Evolutionary conservation across 306 rosid genomes (phyloP), one percentile per base, ranked within the genome.

Genomic region (Medicago arabica): DNA sequence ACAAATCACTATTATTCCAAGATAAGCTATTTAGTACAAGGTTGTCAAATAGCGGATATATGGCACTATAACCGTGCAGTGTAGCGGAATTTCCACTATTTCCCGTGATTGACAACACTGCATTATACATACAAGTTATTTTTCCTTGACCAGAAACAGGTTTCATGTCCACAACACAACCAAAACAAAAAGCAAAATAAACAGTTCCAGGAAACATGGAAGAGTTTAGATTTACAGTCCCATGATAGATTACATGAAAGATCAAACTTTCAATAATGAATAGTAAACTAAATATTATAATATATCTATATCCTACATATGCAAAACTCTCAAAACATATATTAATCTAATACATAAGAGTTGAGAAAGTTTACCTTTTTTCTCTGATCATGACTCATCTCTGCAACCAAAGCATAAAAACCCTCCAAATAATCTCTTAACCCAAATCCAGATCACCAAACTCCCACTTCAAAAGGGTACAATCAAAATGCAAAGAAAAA

Each of bases 381-480:
- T 71, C 92, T 89, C 55, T 89, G 97, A 86, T 92, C 99, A 73
- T 87, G 85, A 85, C 81, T 90, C 99, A 90, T 92, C 89, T 80
- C 80, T 66, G 70, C 75, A 83, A 75, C 75, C 62, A 71, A 86
- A 88, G 86, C 92, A 89, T 88, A 72, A 78, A 82, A 84, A 72
- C 23, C 64, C 78, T 68, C 59, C 55, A 43, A 76, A 63, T 78
- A 61, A 75, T 79, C 58, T 66, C 72, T 71, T 58, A 75, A 78
- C 70, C 61, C 75, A 84, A 86, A 69, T 62, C 73, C 86, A 75
- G 83, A 92, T 86, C 86, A 85, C 76, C 78, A 71, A 80, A 86
- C 81, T 58, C 75, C 72, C 73, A 72, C 79, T 75, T 73, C 65
- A 75, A 76, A 46, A 31, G 12, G 39, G 59, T 19, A 9, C 8